Conservation (phyloP, 805 yeast species). For the Lachancea waltii region DNA sequence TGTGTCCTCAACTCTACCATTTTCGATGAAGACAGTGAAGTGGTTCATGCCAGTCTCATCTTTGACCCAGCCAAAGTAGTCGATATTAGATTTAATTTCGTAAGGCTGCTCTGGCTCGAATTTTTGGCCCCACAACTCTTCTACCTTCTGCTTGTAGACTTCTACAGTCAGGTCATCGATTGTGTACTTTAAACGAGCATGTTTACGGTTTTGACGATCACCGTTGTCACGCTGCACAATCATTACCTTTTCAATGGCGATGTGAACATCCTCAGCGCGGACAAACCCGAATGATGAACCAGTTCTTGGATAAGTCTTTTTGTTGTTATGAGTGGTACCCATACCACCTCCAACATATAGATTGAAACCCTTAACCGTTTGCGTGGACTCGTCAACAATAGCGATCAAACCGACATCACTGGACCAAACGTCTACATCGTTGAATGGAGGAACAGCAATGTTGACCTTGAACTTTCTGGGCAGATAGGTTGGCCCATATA, state of each 20-base stretch:
- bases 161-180: conserved; percentile 91
- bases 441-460: conserved; percentile 91
- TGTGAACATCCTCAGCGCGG: conserved; percentile 56
- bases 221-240: conserved; percentile 91
- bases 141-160: conserved; percentile 71
- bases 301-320: conserved; percentile 92
- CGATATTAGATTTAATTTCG: conserved; percentile 80
- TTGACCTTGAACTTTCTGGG: conserved; percentile 96
- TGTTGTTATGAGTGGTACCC: conserved; percentile 97
- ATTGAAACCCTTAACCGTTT: conserved; percentile 71
- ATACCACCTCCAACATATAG: conserved; percentile 96
- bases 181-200: conserved; percentile 95
- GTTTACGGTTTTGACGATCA: conserved; percentile 93
- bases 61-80: conserved; percentile 88
- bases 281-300: conserved; percentile 84
- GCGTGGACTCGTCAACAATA: conserved; percentile 58
- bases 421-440: conserved; percentile 94
- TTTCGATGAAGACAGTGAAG: conserved; percentile 90
- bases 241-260: conserved; percentile 87
- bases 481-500: conserved; percentile 78
- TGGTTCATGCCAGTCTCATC: conserved; percentile 82
- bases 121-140: conserved; percentile 70
- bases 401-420: conserved; percentile 92
- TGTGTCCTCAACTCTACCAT: conserved; percentile 93
- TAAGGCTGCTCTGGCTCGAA: conserved; percentile 67